A percentile compares a stretch with the other conserved stretches of the same genome.
Conservation (phyloP, 148 eudicot species). For the Salicornia ramosissima region DNA sequence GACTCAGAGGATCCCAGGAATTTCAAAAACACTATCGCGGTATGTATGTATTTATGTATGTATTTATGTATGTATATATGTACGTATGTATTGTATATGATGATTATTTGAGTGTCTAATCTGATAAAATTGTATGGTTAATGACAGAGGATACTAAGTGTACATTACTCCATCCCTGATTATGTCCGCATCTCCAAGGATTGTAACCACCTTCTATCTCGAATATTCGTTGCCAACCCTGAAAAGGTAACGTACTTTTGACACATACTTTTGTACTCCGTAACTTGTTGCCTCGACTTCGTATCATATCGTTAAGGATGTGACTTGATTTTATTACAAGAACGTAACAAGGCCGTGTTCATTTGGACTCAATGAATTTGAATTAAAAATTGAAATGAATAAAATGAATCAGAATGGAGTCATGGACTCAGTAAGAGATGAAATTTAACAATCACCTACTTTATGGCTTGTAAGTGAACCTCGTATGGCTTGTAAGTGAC, state of each 20-base stretch:
- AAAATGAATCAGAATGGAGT: too few species aligned
- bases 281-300: not conserved
- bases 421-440: too few species aligned
- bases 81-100: not conserved
- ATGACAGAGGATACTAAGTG: constrained; percentile 66
- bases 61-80: not conserved
- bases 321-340: too few species aligned
- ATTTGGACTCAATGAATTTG: too few species aligned
- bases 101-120: not conserved
- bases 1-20: constrained; percentile 73
- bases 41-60: constrained; percentile 14
- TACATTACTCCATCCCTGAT: constrained; percentile 68
- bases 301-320: too few species aligned
- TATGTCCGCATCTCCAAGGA: constrained; percentile 67
- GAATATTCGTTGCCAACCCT: constrained; percentile 68
- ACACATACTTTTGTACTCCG: not conserved
- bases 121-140: not conserved
- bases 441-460: too few species aligned
- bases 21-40: constrained; percentile 63
- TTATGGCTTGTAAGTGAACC: too few species aligned
- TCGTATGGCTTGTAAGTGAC: too few species aligned
- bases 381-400: too few species aligned
- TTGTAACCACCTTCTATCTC: constrained; percentile 64
- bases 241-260: constrained; percentile 44
- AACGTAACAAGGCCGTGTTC: too few species aligned